Base-by-base conservation (phyloP, 306 rosid genomes). In the Rosa lucieae region DNA sequence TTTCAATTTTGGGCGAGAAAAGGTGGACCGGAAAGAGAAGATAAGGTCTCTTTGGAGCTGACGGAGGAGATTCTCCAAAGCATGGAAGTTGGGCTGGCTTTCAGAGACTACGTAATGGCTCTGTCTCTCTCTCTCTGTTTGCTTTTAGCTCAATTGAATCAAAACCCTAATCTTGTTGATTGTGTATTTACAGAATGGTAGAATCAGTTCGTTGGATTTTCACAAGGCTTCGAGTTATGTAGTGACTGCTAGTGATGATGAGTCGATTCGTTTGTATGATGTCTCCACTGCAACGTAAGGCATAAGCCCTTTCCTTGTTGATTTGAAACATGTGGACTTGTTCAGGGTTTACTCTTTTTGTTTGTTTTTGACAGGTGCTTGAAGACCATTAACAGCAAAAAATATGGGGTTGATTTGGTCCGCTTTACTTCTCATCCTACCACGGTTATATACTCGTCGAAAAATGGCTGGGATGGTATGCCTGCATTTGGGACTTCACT, bases 391-490 rank as follows among this genome's bases (percentile, higher is more conserved):
- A 95, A 95, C 84, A 95, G 98, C 88, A 95, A 95, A 84, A 95
- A 95, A 78, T 95, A 95, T 77, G 99, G 99, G 73, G 97, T 95
- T 83, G 99, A 92, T 78, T 86, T 95, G 80, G 98, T 95, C 88
- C 90, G 94, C 91, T 95, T 91, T 73, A 92, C 99, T 75, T 89
- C 97, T 79, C 98, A 95, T 84, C 98, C 99, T 44, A 91, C 97
- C 71, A 95, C 98, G 14, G 99, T 95, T 73, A 95, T 95, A 62
- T 95, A 95, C 87, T 95, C 99, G 59, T 95, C 99, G 3, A 91
- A 91, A 92, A 95, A 95, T 84, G 99, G 99, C 51, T 93, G 99
- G 99, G 99, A 95, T 80, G 99, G 99, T 91, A 87, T 46, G 91
- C 58, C 43, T 56, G 17, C 47, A 43, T 61, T 18, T 76, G 72